Base-by-base conservation (phyloP, 1,284 basidiomycete genomes). In the Malassezia pachydermatis region DNA sequence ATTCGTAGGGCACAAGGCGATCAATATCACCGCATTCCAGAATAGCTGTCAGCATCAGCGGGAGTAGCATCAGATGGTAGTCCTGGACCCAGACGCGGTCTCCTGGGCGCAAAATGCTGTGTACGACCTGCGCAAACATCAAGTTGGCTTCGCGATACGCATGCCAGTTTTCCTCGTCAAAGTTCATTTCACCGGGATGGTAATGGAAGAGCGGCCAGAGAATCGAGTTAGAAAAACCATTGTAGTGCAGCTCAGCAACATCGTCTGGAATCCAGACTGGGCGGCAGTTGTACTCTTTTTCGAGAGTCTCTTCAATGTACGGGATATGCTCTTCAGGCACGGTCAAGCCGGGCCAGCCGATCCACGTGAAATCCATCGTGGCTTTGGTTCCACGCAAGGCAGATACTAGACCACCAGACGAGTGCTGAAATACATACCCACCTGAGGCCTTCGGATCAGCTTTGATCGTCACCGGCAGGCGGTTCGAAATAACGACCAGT, bases 151-250 rank as follows among this genome's bases (percentile, higher is more conserved):
- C 88, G 28, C 92, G 82, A 74, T 98, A 99, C 1, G 89, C 92
- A 41, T 84, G 80, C 92, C 92, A 99, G 74, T 96, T 87, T 67
- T 85, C 86, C 75, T 95, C 88, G 75, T 96, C 92, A 72, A 98
- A 98, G 75, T 89, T 94, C 89, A 98, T 98, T 60, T 69, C 66
- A 7, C 68, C 67, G 0, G 62, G 60, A 73, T 95, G 90, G 74
- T 96, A 99, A 74, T 99, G 92, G 79, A 98, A 96, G 39, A 99
- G 78, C 0, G 92, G 92, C 92, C 92, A 99, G 32, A 99, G 81
- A 74, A 99, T 98, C 41, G 88, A 94, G 77, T 99, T 99, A 60
- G 88, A 90, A 78, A 99, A 98, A n/a, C 75, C 75, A 67, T 96
- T 98, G 78, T 98, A 99, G 74, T 96, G 92, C 47, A 84, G 81